Base-by-base conservation (phyloP, 2,329 filamentous ascomycete genomes). In the Fusarium dlaminii region DNA sequence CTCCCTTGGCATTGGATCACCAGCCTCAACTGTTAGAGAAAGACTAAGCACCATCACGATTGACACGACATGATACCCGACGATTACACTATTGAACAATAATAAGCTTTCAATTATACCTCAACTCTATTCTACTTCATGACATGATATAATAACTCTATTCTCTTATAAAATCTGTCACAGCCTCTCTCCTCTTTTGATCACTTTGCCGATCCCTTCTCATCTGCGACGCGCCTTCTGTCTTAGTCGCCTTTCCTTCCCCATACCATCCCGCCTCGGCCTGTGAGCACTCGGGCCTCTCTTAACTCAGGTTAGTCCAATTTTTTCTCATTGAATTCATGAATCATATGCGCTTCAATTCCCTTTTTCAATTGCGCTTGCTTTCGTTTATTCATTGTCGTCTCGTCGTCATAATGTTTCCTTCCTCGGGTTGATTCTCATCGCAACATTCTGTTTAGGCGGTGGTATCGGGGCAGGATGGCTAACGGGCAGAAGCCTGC, bases 401-500 rank as follows among this genome's bases (percentile, higher is more conserved):
- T 59, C 51, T 58, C 55, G 51, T 60, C 61, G 59, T 71, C 57
- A 68, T 56, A 74, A 67, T 74, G 63, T 45, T 63, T 70, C 67
- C 70, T 67, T 75, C 68, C 74, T 66, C 70, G 77, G 74, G 68
- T 78, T 79, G 77, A 79, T 78, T 79, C 77, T 79, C 73, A 79
- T 79, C 72, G 77, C 77, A 75, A 75, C 61, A 76, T 79, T 63
- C 49, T 73, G 74, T 78, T 72, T 79, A 79, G 77, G 77, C 70
- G 77, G 60, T 77, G 76, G 76, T 72, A 74, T 78, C 71, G 69
- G 76, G 75, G 75, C 76, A 76, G 65, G 76, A 80, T 82, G 80
- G 79, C 81, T 82, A 81, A 82, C 79, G 76, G 69, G 69, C 79
- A 78, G 68, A 79, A 76, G 77, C 77, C 79, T 75, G 72, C 76